These are phyloP conservation scores for Calonectria multiphialidica DNA, from an alignment of 2,329 filamentous ascomycete species.

Conservation along the genomic window DNA sequence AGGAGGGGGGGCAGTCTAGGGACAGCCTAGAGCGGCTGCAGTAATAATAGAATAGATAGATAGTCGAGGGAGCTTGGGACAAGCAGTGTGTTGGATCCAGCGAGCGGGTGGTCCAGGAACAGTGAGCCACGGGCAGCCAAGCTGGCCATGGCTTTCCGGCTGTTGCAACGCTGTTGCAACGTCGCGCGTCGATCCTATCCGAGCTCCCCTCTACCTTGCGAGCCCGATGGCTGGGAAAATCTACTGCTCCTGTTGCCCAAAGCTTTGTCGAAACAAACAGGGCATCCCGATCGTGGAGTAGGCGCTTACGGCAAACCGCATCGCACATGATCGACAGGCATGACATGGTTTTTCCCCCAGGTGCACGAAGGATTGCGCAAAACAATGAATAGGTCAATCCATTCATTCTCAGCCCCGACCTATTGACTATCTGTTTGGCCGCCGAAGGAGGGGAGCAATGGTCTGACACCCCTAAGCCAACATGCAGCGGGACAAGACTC, in stretches of 20 bases:
- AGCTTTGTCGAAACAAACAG: constrained; percentile 26
- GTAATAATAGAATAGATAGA: constrained; percentile 4
- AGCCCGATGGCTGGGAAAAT: constrained; percentile 14
- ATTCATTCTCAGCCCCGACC: constrained; percentile 5
- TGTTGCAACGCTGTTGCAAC: constrained; percentile 23
- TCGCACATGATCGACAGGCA: constrained; percentile 22
- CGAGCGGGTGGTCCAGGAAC: constrained; percentile 21
- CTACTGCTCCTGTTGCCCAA: constrained; percentile 20
- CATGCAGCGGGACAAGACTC: constrained; percentile 20
- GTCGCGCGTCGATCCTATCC: constrained; percentile 40
- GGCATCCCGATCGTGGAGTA: constrained; percentile 20
- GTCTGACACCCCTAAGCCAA: constrained; percentile 24
- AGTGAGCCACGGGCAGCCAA: constrained; percentile 20
- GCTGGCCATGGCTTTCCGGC: constrained; percentile 39
- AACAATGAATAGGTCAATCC: constrained; percentile 7
- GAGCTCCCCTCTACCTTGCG: constrained; percentile 33
- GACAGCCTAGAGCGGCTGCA: neutral
- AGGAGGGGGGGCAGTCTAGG: neutral
- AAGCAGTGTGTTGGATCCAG: constrained; percentile 15
- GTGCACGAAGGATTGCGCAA: constrained; percentile 10
- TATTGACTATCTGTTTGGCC: constrained; percentile 8
- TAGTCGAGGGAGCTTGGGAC: constrained; percentile 17
- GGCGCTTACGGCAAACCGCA: constrained; percentile 17
- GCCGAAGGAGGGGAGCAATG: neutral
- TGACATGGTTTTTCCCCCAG: constrained; percentile 16